Evolutionary conservation across 176 grass and related monocot genomes (phyloP), one percentile per base, ranked within the genome.

Genomic region (Cenchrus fungigraminus): DNA sequence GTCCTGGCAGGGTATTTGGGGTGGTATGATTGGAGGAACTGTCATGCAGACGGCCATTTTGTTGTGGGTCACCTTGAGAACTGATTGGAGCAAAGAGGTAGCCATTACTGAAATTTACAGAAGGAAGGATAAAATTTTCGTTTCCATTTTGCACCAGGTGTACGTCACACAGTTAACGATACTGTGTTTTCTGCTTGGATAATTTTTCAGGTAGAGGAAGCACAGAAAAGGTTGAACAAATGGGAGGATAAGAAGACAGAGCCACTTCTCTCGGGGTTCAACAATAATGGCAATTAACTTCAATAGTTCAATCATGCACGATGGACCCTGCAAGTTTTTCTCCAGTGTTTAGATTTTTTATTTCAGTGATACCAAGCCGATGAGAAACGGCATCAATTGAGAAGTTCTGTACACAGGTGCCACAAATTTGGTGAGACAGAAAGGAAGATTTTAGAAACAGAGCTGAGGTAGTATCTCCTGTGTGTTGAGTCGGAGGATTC

Each of bases 11-110:
- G 94, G 94, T 6, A 93, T 96, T 79, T 96, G 94, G 94, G 74
- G 83, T 80, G 94, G 94, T 31, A 93, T 96, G 94, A 88, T 96
- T 53, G 94, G 91, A 55, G 94, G 94, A 75, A 96, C 94, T 4
- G 84, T 57, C 69, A 87, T 93, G 79, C 94, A 96, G 71, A 96
- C 94, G 0, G 25, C 80, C 10, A 96, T 96, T 80, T 84, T 96
- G 45, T 28, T 91, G 31, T 93, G 86, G 79, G 82, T 93, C 6
- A 96, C 94, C 32, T 55, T 93, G 8, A 89, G 84, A 81, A 91
- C 88, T 53, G 91, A 96, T 73, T 96, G 94, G 94, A 82, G 86
- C 47, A 93, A 90, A 44, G 94, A 96, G 94, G 94, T 87, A 87
- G 1, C 0, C 17, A 6, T 31, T 40, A 9, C 19, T 68, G 47